A percentile compares a stretch with the other conserved stretches of the same genome.
Evolutionary conservation across 192 early-diverging fungal species (phyloP).

Genomic region (Lunasporangiospora selenospora): DNA sequence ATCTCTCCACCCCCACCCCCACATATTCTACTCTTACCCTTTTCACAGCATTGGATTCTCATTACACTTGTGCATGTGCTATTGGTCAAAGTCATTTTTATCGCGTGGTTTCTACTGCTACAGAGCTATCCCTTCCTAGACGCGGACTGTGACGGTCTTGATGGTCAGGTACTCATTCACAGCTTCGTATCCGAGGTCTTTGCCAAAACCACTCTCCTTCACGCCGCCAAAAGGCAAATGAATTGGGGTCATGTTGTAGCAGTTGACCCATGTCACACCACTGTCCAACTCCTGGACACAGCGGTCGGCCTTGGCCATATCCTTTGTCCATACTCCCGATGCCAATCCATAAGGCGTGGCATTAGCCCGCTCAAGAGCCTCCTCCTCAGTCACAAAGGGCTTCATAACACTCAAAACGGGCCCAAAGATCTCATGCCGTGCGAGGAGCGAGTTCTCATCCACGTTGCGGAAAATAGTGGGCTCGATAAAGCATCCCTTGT

Average conservation of each 20-base stretch:
- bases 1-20: no score
- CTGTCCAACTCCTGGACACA: slow-evolving; percentile 38
- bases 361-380: slow-evolving; percentile 75
- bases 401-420: slow-evolving; percentile 80
- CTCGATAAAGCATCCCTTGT: slow-evolving; percentile 78
- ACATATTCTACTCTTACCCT: no score
- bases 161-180: slow-evolving; percentile 56
- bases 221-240: slow-evolving; percentile 75
- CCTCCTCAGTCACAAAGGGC: slow-evolving; percentile 73
- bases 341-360: slow-evolving; percentile 78
- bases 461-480: slow-evolving; percentile 81
- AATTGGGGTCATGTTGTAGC: slow-evolving; percentile 32
- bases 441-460: slow-evolving; percentile 57
- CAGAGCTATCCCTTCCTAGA: no score
- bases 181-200: slow-evolving; percentile 64
- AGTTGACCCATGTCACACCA: slow-evolving; percentile 41
- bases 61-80: no score
- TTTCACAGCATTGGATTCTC: no score
- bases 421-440: slow-evolving; percentile 88
- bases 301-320: slow-evolving; percentile 65
- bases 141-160: slow-evolving; percentile 50
- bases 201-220: slow-evolving; percentile 71
- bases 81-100: no score
- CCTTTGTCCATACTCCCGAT: slow-evolving; percentile 76
- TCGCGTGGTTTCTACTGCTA: no score